phyloP scores from a whole-genome alignment of 2,329 filamentous ascomycete genomes.

The Chalaropsis ovoidea region DNA sequence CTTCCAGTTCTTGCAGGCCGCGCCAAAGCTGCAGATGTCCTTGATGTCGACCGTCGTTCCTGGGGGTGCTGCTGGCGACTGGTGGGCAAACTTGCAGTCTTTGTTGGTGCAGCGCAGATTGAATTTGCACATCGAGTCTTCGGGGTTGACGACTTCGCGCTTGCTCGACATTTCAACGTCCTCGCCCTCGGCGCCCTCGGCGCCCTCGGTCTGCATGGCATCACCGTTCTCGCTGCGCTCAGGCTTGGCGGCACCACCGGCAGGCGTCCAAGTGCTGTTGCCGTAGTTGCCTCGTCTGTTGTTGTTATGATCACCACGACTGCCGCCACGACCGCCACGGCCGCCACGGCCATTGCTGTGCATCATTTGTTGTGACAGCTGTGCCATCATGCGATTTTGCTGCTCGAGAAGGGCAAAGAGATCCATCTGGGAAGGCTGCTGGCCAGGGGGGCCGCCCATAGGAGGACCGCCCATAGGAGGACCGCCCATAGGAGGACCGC shows the following conservation, averaged over 20 bases:
- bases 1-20: conserved; percentile 90
- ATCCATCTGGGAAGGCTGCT: conserved; percentile 41
- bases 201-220: conserved; percentile 31
- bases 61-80: conserved; percentile 78
- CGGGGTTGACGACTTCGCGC: conserved; percentile 47
- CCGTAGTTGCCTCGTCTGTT: conserved; percentile 42
- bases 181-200: conserved; percentile 37
- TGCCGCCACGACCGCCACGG: conserved; percentile 46
- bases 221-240: conserved; percentile 31
- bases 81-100: conserved; percentile 87
- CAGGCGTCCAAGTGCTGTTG: conserved; percentile 32
- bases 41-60: conserved; percentile 66
- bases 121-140: conserved; percentile 72
- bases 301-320: conserved; percentile 47
- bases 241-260: conserved; percentile 26
- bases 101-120: conserved; percentile 80
- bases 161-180: conserved; percentile 54
- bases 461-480: conserved; percentile 20
- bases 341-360: conserved; percentile 35
- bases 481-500: conserved; percentile 14
- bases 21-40: conserved; percentile 74
- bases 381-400: conserved; percentile 75
- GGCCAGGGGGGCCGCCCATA: conserved; percentile 25
- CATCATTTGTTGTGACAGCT: conserved; percentile 55
- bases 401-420: conserved; percentile 74